A percentile compares a stretch with the other conserved stretches of the same genome.
These are phyloP conservation scores for Trichoderma sp. DNA, from an alignment of 2,329 filamentous ascomycete genomes.

Conservation along the genomic window DNA sequence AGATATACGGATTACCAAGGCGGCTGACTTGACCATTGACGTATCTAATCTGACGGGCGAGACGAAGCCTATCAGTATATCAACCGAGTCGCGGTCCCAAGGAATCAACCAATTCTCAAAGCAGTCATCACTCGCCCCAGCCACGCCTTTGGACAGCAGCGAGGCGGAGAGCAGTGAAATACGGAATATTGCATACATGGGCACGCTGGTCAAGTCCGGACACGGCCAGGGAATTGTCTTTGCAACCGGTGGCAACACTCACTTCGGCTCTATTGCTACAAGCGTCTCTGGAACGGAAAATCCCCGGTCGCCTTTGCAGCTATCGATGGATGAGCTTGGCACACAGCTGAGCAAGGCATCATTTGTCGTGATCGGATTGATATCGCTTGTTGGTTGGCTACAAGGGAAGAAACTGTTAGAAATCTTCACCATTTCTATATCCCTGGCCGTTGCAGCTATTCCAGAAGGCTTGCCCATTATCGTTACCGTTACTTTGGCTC, in stretches of 20 bases:
- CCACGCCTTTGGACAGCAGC: conserved; percentile 54
- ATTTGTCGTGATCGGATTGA: conserved; percentile 89
- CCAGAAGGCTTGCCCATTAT: conserved; percentile 97
- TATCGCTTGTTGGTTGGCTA: conserved; percentile 85
- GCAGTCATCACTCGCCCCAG: conserved; percentile 48
- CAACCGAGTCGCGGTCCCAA: conserved; percentile 57
- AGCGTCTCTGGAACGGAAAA: conserved; percentile 95
- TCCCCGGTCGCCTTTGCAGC: conserved; percentile 86
- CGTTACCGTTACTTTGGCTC: conserved; percentile 91
- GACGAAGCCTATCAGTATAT: conserved; percentile 87
- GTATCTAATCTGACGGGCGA: conserved; percentile 96
- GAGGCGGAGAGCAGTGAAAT: conserved; percentile 62
- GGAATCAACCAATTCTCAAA: conserved; percentile 34
- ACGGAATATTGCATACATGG: conserved; percentile 97
- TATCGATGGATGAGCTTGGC: conserved; percentile 97
- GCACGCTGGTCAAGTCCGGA: conserved; percentile 90
- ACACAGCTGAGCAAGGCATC: conserved; percentile 97
- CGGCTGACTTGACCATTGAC: conserved; percentile 88
- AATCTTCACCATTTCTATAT: conserved; percentile 97
- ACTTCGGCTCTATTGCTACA: conserved; percentile 94
- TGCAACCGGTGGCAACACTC: conserved; percentile 87
- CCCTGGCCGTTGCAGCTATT: conserved; percentile 92
- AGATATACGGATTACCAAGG: conserved; percentile 90
- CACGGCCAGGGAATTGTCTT: conserved; percentile 97
- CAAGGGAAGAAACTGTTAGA: conserved; percentile 89